A percentile compares a stretch with the other conserved stretches of the same genome.
Conservation (phyloP, 2,329 filamentous ascomycete genomes). For the Ophioceras dolichostomum region DNA sequence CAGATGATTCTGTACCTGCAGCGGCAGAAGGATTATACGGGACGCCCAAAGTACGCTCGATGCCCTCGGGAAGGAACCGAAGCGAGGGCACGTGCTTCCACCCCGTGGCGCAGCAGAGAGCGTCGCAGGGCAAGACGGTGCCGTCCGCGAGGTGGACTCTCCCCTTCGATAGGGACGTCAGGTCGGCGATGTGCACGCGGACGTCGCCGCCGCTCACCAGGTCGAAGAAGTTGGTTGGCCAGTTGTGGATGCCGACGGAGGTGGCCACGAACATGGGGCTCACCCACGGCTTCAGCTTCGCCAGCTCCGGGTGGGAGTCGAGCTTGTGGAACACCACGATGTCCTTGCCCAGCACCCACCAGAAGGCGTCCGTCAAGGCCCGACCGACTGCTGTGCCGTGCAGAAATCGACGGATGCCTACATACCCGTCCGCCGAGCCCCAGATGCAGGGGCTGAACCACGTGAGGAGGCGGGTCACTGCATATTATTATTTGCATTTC, state of each 20-base stretch:
- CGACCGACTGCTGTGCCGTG: constrained; percentile 46
- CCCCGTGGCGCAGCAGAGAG: constrained; percentile 43
- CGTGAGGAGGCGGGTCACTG: constrained; percentile 50
- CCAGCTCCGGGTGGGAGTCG: constrained; percentile 36
- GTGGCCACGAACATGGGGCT: constrained; percentile 38
- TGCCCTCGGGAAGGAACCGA: constrained; percentile 35
- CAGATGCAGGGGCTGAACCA: constrained; percentile 69
- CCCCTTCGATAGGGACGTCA: constrained; percentile 28
- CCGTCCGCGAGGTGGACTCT: constrained; percentile 39
- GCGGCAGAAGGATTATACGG: too few species aligned
- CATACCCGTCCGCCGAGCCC: constrained; percentile 50
- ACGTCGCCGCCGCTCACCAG: constrained; percentile 39
- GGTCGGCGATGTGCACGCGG: constrained; percentile 37
- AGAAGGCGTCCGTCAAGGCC: constrained; percentile 42
- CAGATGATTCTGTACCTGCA: too few species aligned
- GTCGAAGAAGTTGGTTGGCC: constrained; percentile 43
- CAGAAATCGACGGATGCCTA: constrained; percentile 37
- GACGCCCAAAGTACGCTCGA: constrained; percentile 34
- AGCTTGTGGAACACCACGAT: constrained; percentile 40
- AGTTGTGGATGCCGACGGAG: constrained; percentile 48
- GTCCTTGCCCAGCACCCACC: constrained; percentile 43
- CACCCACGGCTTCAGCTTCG: constrained; percentile 41
- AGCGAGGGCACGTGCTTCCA: constrained; percentile 43
- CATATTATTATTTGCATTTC: constrained; percentile 1
- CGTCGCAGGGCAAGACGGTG: constrained; percentile 32